These are phyloP conservation scores for Stropharia rugosoannulata DNA, from an alignment of 768 basidiomycete genomes.

Conservation along the genomic window DNA sequence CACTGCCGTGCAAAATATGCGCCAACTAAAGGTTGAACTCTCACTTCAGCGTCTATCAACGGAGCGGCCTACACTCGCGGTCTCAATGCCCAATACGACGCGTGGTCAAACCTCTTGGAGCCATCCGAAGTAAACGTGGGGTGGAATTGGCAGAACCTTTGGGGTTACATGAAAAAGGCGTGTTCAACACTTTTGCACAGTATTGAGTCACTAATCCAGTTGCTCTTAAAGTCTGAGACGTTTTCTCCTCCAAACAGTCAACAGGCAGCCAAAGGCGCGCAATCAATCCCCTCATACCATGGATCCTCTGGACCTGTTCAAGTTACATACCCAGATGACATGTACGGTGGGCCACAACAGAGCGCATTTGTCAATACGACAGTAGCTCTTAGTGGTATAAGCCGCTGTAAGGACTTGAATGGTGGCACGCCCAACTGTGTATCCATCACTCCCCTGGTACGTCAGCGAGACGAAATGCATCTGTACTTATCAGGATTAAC, in stretches of 20 bases:
- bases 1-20: not conserved
- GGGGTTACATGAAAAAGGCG: slow-evolving; percentile 48
- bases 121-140: slow-evolving; percentile 39
- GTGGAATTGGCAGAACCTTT: slow-evolving; percentile 47
- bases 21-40: not conserved
- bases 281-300: slow-evolving; percentile 47
- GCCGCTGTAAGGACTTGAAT: slow-evolving; percentile 48
- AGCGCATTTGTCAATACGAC: slow-evolving; percentile 46
- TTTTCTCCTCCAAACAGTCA: slow-evolving; percentile 46
- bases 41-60: slow-evolving; percentile 41
- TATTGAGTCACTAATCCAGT: not conserved
- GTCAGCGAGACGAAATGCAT: slow-evolving; percentile 6
- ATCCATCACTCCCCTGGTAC: slow-evolving; percentile 50
- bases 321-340: slow-evolving; percentile 48
- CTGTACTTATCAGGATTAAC: not conserved
- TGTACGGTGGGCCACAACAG: slow-evolving; percentile 60
- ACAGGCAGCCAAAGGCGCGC: slow-evolving; percentile 46
- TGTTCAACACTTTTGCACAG: not conserved
- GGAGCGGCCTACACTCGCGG: slow-evolving; percentile 47
- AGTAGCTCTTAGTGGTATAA: slow-evolving; percentile 45
- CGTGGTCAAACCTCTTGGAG: slow-evolving; percentile 37
- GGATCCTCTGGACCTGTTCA: slow-evolving; percentile 54
- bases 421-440: slow-evolving; percentile 58
- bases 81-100: slow-evolving; percentile 42
- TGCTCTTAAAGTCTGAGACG: slow-evolving; percentile 35